These are phyloP conservation scores for Boletus bicolor DNA, from an alignment of 768 basidiomycete species.

Conservation along the genomic window DNA sequence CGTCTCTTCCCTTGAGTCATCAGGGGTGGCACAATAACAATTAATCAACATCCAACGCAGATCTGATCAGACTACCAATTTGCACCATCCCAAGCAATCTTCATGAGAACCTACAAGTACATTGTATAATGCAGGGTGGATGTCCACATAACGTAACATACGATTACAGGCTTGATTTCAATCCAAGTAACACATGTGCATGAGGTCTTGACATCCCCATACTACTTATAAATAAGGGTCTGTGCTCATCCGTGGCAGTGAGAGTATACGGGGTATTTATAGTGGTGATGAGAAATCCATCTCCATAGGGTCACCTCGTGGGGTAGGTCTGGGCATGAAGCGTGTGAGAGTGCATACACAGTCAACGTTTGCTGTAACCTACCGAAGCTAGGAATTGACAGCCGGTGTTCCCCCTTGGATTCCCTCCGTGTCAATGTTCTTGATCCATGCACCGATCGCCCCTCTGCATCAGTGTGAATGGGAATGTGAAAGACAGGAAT, in stretches of 20 bases:
- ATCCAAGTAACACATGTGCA: neutral
- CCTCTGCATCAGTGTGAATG: slow-evolving; percentile 50
- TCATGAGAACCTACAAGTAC: neutral
- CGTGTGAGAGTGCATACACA: slow-evolving; percentile 5
- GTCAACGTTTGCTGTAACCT: neutral
- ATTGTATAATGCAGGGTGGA: slow-evolving; percentile 7
- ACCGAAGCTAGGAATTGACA: slow-evolving; percentile 5
- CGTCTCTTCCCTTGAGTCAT: neutral
- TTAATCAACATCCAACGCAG: slow-evolving; percentile 1
- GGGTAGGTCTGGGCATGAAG: slow-evolving; percentile 4
- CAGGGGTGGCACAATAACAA: neutral
- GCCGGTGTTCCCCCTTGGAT: slow-evolving; percentile 8
- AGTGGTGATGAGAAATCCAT: slow-evolving; percentile 18
- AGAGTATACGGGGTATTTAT: slow-evolving; percentile 27
- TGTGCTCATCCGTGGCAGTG: slow-evolving; percentile 15
- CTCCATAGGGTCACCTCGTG: slow-evolving; percentile 29
- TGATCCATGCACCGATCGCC: slow-evolving; percentile 96
- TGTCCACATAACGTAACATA: slow-evolving; percentile 20
- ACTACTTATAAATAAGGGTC: slow-evolving; percentile 10
- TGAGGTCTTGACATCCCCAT: slow-evolving; percentile 6
- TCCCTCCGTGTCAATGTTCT: slow-evolving; percentile 71
- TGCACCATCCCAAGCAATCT: neutral
- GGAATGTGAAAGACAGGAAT: neutral
- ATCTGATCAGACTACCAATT: neutral
- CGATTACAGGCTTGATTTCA: slow-evolving; percentile 12